Conservation (phyloP, 129 eudicot genomes). For the Flaveria sonorensis region DNA sequence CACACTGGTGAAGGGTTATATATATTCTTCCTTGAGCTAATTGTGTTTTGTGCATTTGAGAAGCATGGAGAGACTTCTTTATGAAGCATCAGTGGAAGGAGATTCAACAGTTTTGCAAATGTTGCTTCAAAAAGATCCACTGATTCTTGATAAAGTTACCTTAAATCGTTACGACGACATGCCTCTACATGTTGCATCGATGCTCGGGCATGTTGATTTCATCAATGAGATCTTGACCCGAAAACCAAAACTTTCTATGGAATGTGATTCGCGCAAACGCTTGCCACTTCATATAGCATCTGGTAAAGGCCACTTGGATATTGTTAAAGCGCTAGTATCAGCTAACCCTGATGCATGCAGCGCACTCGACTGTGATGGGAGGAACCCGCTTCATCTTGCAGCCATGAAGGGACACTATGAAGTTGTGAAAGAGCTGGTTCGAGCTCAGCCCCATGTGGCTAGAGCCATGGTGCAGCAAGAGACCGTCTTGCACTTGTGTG, state of each 20-base stretch:
- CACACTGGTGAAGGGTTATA: not conserved
- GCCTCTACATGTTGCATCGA: conserved; percentile 49
- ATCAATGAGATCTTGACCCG: conserved; percentile 26
- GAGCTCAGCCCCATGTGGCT: conserved; percentile 41
- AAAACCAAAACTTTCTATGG: conserved; percentile 46
- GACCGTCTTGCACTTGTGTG: conserved; percentile 49
- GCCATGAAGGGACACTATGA: conserved; percentile 46
- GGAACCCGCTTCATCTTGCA: conserved; percentile 58
- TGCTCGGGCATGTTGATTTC: conserved; percentile 40
- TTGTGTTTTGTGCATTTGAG: not conserved
- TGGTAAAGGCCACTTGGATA: conserved; percentile 43
- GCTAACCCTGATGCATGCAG: conserved; percentile 32
- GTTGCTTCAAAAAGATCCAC: conserved; percentile 43
- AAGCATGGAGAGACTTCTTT: conserved; percentile 29
- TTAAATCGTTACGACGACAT: conserved; percentile 22
- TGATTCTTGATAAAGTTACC: conserved; percentile 41
- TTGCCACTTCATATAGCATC: conserved; percentile 61
- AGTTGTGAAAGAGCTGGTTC: conserved; percentile 42
- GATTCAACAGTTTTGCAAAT: conserved; percentile 7
- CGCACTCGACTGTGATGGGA: conserved; percentile 48
- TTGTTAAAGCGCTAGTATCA: conserved; percentile 24
- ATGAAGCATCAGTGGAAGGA: conserved; percentile 45
- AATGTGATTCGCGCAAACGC: conserved; percentile 37
- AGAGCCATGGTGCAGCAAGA: conserved; percentile 29
- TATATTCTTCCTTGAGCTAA: not conserved